Evolutionary conservation across 306 rosid species (phyloP), one percentile per base, ranked within the genome.

Genomic region (Lotus japonicus): DNA sequence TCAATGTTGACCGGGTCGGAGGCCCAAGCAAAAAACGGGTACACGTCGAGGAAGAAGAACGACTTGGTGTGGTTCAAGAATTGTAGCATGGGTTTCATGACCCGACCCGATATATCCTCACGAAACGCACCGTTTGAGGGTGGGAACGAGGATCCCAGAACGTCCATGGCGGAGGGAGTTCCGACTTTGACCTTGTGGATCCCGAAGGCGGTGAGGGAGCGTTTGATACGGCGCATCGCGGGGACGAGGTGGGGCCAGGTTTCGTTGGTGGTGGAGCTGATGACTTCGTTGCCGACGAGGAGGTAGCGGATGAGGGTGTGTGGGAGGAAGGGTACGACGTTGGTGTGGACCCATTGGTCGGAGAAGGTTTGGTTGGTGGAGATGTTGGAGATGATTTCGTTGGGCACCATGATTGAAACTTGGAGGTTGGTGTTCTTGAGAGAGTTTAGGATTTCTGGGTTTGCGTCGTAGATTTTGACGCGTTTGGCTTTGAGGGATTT

Each of bases 271-370:
- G 87, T 33, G 33, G 39, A 11, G 64, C 82, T 73, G 33, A 87
- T 68, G 66, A 92, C 77, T 58, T 92, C 97, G 71, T 92, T 92
- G 13, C 97, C 96, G 28, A 89, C 90, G 38, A 92, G 88, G 50
- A 92, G 87, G 84, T 84, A 85, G 0, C 97, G 96, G 56, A 92
- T 89, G 18, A 58, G 70, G 3, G 92, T 82, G 0, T 82, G 11
- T 0, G 83, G 83, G 75, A 89, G 81, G 23, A 77, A 89, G 0
- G 96, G 95, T 0, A 78, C 55, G 2, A 92, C 56, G 13, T 86
- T 92, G 35, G 77, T 8, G 13, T 12, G 71, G 12, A 92, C 67
- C 96, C 98, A 92, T 0, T 74, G 15, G 57, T 89, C 63, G 10
- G 95, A 67, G 38, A 89, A 74, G 2, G 85, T 77, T 70, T 87